Percentiles rank a stretch among this genome's conserved stretches.
phyloP scores from a whole-genome alignment of 495 filamentous ascomycete species.

The Penicillium chermesinum region DNA sequence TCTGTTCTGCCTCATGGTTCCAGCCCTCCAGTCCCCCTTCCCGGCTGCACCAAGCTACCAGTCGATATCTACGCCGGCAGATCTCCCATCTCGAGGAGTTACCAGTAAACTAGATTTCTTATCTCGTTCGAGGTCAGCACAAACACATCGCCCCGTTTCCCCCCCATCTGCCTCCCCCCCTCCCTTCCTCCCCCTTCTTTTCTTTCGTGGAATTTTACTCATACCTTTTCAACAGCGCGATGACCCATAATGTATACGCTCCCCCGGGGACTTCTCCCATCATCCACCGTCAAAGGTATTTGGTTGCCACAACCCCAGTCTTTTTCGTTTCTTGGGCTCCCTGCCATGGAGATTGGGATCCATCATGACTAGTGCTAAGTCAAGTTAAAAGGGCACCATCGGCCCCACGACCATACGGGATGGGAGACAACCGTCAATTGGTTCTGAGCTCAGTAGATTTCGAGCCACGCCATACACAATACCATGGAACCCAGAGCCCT shows the following conservation, averaged over 20 bases:
- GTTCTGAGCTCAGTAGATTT: conserved; percentile 24
- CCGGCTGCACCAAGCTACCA: conserved; percentile 32
- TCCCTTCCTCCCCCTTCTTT: not conserved
- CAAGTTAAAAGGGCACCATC: conserved; percentile 29
- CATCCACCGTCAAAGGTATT: conserved; percentile 44
- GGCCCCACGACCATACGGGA: conserved; percentile 24
- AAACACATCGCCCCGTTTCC: conserved; percentile 14
- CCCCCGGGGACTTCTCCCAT: conserved; percentile 29
- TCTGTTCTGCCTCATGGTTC: conserved; percentile 29
- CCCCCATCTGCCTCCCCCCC: conserved; percentile 2
- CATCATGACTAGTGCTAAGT: conserved; percentile 24
- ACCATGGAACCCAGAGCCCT: conserved; percentile 27
- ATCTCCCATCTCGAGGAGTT: conserved; percentile 28
- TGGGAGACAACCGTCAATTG: conserved; percentile 27
- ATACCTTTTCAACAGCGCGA: conserved; percentile 27
- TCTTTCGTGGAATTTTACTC: conserved; percentile 18
- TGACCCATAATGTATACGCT: conserved; percentile 35
- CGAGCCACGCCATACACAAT: conserved; percentile 26
- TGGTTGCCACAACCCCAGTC: conserved; percentile 14
- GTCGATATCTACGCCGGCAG: conserved; percentile 30
- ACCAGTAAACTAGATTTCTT: conserved; percentile 34
- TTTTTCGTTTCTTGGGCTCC: conserved; percentile 6
- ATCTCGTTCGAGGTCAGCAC: conserved; percentile 43
- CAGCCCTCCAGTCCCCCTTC: conserved; percentile 27
- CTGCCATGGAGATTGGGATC: conserved; percentile 5